Percentiles rank a stretch among this genome's conserved stretches.
Conservation (phyloP, 2,329 filamentous ascomycete species). For the Penicillium frequentans region DNA sequence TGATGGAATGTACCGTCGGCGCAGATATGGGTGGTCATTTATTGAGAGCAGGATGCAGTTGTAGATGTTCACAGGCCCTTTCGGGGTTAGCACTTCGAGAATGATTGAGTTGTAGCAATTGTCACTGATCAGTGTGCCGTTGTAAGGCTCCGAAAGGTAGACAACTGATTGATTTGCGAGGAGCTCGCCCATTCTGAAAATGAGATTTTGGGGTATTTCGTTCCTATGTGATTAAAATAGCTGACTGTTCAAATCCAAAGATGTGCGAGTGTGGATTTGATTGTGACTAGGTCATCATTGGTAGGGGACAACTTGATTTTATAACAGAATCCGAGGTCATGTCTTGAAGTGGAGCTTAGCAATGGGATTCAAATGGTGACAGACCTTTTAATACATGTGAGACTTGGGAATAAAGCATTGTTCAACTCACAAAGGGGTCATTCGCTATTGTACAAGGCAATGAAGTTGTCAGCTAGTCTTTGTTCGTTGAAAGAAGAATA, state of each 20-base stretch:
- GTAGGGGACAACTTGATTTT: background rate
- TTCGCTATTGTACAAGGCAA: background rate
- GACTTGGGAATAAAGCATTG: background rate
- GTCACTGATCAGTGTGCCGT: background rate
- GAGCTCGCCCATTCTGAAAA: background rate
- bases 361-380: background rate
- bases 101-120: background rate
- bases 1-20: conserved; percentile 1
- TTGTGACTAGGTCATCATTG: background rate
- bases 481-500: too few relatives aligned
- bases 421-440: background rate
- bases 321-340: background rate
- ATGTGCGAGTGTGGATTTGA: background rate
- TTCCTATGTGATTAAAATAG: background rate
- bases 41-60: background rate
- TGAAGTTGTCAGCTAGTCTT: background rate
- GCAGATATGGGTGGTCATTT: background rate
- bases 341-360: background rate
- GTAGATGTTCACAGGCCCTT: background rate
- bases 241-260: background rate
- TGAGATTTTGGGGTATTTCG: background rate
- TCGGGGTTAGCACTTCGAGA: background rate
- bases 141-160: background rate
- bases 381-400: background rate
- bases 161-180: background rate